phyloP scores from a whole-genome alignment of 2,329 filamentous ascomycete genomes.

The Penicillium sp. region DNA sequence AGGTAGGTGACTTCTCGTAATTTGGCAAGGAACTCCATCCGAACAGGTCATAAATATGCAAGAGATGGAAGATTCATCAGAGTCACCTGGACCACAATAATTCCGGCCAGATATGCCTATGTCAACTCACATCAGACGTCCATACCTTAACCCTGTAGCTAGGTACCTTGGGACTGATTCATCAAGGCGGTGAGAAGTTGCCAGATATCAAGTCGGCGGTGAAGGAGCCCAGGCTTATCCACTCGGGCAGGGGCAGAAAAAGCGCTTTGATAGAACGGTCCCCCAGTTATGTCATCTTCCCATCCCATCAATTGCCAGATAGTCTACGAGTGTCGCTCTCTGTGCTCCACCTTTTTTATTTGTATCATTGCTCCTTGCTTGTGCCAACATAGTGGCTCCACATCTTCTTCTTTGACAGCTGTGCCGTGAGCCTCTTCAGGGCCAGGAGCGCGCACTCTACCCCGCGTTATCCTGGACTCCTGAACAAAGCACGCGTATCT shows the following conservation, averaged over 20 bases:
- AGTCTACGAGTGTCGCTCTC: neutral
- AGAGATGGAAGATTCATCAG: too few relatives aligned
- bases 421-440: neutral
- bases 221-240: neutral
- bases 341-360: neutral
- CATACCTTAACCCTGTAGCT: neutral
- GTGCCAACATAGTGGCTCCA: neutral
- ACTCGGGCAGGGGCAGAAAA: neutral
- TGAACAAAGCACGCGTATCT: neutral
- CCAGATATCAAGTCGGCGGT: neutral
- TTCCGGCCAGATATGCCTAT: neutral
- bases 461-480: neutral
- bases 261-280: neutral
- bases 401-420: neutral
- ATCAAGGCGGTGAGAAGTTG: neutral
- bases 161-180: neutral
- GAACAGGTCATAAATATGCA: too few relatives aligned
- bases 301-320: neutral
- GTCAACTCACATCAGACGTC: neutral
- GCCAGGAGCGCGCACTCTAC: neutral
- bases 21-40: too few relatives aligned
- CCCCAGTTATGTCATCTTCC: slow-evolving; percentile 4
- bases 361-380: neutral
- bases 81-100: too few relatives aligned
- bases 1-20: too few relatives aligned